A percentile compares a stretch with the other conserved stretches of the same genome.
Evolutionary conservation across 1,284 basidiomycete species (phyloP).

Genomic region (Heterobasidion irregulare): DNA sequence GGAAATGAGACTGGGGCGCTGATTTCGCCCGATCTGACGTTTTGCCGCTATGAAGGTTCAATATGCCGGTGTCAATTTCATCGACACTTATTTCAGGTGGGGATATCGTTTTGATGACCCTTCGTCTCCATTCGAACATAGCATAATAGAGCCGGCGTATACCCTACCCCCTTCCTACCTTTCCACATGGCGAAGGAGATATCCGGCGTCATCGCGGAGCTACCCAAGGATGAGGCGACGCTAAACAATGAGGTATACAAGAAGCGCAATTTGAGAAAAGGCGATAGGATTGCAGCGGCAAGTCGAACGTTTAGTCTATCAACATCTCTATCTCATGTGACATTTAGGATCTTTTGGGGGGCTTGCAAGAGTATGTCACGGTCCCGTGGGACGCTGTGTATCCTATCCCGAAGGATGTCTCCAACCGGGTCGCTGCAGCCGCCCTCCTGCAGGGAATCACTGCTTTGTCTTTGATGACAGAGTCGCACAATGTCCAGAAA

Average conservation of each 20-base stretch:
- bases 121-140: neutral
- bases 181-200: slow-evolving; percentile 54
- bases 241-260: slow-evolving; percentile 27
- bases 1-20: neutral
- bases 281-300: slow-evolving; percentile 36
- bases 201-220: slow-evolving; percentile 45
- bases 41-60: slow-evolving; percentile 32
- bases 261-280: slow-evolving; percentile 30
- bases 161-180: slow-evolving; percentile 35
- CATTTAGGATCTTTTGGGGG: slow-evolving; percentile 24
- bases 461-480: slow-evolving; percentile 70
- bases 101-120: neutral
- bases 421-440: slow-evolving; percentile 62
- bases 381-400: slow-evolving; percentile 51
- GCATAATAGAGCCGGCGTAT: slow-evolving; percentile 22
- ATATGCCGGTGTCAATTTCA: slow-evolving; percentile 80
- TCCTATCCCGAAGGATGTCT: slow-evolving; percentile 51
- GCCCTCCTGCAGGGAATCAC: slow-evolving; percentile 75
- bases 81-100: slow-evolving; percentile 74
- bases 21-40: neutral
- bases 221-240: slow-evolving; percentile 33
- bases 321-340: neutral
- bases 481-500: slow-evolving; percentile 77
- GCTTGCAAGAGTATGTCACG: slow-evolving; percentile 73
- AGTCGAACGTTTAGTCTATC: slow-evolving; percentile 6